Evolutionary conservation across 2,329 filamentous ascomycete genomes (phyloP).

Genomic region (Aspergillus fischeri): DNA sequence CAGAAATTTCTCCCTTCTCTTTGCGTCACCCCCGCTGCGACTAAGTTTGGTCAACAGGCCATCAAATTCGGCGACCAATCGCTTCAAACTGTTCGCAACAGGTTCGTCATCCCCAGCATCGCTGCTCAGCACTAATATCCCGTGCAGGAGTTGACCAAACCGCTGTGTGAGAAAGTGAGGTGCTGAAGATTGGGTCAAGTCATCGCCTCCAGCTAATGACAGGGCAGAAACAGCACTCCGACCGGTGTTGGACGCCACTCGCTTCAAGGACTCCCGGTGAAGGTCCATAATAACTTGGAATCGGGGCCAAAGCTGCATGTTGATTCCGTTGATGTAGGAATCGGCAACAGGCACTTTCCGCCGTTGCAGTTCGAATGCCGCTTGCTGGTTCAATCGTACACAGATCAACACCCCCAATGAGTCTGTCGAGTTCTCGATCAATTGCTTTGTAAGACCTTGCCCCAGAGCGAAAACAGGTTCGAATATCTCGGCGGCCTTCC

Average conservation of each 20-base stretch:
- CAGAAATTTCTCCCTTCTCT: slow-evolving; percentile 81
- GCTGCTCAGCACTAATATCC: slow-evolving; percentile 75
- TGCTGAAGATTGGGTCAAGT: slow-evolving; percentile 49
- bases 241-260: slow-evolving; percentile 46
- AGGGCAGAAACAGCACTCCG: slow-evolving; percentile 51
- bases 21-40: slow-evolving; percentile 68
- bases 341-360: slow-evolving; percentile 86
- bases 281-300: slow-evolving; percentile 92
- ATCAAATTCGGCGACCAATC: slow-evolving; percentile 78
- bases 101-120: slow-evolving; percentile 94
- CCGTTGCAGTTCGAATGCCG: slow-evolving; percentile 89
- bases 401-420: slow-evolving; percentile 84
- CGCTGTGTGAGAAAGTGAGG: slow-evolving; percentile 90
- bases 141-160: slow-evolving; percentile 90
- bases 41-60: slow-evolving; percentile 74
- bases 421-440: slow-evolving; percentile 75
- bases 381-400: slow-evolving; percentile 87
- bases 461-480: slow-evolving; percentile 85
- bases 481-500: slow-evolving; percentile 83
- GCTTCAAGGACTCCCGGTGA: slow-evolving; percentile 82
- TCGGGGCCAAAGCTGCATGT: slow-evolving; percentile 94
- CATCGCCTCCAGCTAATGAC: slow-evolving; percentile 48
- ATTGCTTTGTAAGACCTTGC: slow-evolving; percentile 67
- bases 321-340: slow-evolving; percentile 87
- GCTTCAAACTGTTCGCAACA: slow-evolving; percentile 71